Conservation (phyloP, 1,284 basidiomycete genomes). For the Marasmius tenuissimus region DNA sequence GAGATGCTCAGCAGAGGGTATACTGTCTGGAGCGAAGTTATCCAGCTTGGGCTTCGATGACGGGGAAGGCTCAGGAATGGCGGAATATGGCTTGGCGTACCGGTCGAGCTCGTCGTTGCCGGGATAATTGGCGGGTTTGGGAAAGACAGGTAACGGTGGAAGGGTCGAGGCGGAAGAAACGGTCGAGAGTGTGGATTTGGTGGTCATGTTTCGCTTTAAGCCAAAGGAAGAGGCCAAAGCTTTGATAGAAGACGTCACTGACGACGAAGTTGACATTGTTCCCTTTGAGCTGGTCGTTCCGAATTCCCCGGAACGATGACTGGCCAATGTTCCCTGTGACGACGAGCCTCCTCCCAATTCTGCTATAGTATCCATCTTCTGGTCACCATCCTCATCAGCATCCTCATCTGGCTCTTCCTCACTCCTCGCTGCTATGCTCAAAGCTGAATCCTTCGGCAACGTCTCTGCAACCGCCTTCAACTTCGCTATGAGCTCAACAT, state of each 20-base stretch:
- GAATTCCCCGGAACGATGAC: constrained; percentile 60
- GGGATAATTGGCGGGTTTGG: constrained; percentile 19
- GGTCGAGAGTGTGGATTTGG: constrained; percentile 27
- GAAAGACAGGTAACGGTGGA: constrained; percentile 29
- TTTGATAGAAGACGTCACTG: constrained; percentile 65
- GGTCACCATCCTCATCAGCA: constrained; percentile 31
- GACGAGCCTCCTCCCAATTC: constrained; percentile 39
- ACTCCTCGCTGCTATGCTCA: constrained; percentile 49
- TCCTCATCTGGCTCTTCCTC: constrained; percentile 30
- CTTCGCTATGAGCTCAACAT: constrained; percentile 63
- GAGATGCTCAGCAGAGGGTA: constrained; percentile 27
- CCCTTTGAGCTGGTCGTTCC: constrained; percentile 66
- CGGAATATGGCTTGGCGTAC: constrained; percentile 52
- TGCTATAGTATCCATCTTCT: constrained; percentile 27
- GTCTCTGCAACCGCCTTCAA: constrained; percentile 63
- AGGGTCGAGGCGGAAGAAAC: constrained; percentile 21
- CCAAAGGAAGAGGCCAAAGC: constrained; percentile 70
- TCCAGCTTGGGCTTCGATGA: constrained; percentile 43
- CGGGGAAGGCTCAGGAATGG: constrained; percentile 41
- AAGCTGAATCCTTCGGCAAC: constrained; percentile 51
- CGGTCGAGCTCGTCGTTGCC: constrained; percentile 41
- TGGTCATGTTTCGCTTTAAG: constrained; percentile 49
- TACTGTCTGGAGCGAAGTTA: constrained; percentile 45
- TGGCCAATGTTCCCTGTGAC: constrained; percentile 47
- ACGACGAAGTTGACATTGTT: constrained; percentile 39